These are phyloP conservation scores for Apiotrichum montevideense DNA, from an alignment of 1,284 basidiomycete genomes.

Conservation along the genomic window DNA sequence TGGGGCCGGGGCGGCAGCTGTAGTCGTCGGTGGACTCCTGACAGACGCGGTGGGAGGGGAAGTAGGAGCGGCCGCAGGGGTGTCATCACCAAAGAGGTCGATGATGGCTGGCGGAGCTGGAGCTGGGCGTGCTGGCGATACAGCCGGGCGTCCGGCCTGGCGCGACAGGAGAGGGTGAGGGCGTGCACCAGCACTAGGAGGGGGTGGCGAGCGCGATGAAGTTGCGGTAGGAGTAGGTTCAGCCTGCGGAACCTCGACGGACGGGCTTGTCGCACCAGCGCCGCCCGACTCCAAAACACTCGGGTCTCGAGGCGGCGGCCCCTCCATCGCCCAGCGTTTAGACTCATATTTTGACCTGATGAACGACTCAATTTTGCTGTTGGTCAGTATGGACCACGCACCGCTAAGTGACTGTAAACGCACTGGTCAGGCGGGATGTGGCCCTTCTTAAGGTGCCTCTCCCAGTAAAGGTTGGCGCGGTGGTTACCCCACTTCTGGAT, in stretches of 20 bases:
- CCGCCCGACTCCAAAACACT: slow-evolving; percentile 61
- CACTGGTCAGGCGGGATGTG: slow-evolving; percentile 94
- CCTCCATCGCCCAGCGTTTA: slow-evolving; percentile 84
- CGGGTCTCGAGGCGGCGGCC: slow-evolving; percentile 75
- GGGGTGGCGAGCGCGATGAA: slow-evolving; percentile 15
- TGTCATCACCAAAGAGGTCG: slow-evolving; percentile 35
- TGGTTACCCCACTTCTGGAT: slow-evolving; percentile 93
- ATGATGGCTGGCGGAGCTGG: slow-evolving; percentile 23
- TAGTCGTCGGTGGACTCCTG: slow-evolving; percentile 8
- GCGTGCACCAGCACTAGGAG: slow-evolving; percentile 20
- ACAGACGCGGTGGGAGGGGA: slow-evolving; percentile 10
- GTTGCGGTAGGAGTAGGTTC: slow-evolving; percentile 23
- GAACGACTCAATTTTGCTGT: slow-evolving; percentile 95
- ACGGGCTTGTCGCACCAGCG: neutral
- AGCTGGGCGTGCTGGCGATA: slow-evolving; percentile 9
- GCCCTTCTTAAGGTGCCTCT: slow-evolving; percentile 86
- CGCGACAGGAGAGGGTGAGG: slow-evolving; percentile 41
- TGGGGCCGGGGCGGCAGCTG: slow-evolving; percentile 17
- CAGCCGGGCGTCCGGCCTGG: slow-evolving; percentile 7
- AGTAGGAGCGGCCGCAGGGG: slow-evolving; percentile 11
- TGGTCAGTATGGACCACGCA: neutral
- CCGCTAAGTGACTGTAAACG: slow-evolving; percentile 41
- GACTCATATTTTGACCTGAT: slow-evolving; percentile 96
- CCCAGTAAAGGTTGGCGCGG: slow-evolving; percentile 92
- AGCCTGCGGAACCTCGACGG: slow-evolving; percentile 3